Conservation (phyloP, 2,329 filamentous ascomycete species). For the Penicillium sp. region DNA sequence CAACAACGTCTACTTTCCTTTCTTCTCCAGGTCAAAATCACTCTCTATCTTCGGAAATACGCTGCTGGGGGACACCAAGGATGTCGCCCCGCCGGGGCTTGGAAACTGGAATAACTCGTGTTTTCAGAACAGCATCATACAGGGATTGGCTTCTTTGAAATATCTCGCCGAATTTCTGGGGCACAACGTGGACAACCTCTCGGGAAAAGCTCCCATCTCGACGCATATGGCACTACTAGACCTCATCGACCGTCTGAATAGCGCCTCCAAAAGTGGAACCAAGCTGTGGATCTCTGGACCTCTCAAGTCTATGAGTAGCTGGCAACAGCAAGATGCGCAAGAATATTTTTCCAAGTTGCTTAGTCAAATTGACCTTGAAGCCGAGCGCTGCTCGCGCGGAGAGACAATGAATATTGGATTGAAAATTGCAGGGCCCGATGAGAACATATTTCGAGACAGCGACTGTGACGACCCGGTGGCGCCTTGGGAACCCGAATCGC, state of each 20-base stretch:
- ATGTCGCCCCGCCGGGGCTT: slow-evolving; percentile 57
- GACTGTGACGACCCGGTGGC: slow-evolving; percentile 6
- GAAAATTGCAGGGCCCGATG: slow-evolving; percentile 34
- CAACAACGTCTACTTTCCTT: slow-evolving; percentile 56
- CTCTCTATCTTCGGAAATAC: slow-evolving; percentile 54
- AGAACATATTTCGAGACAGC: slow-evolving; percentile 30
- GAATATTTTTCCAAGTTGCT: slow-evolving; percentile 93
- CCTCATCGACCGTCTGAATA: slow-evolving; percentile 68
- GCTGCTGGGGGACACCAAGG: slow-evolving; percentile 32
- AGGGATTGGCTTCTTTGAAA: slow-evolving; percentile 73
- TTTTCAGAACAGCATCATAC: slow-evolving; percentile 95
- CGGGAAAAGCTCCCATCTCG: slow-evolving; percentile 36
- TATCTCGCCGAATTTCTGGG: slow-evolving; percentile 66
- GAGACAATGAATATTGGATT: slow-evolving; percentile 45
- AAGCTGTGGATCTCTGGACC: slow-evolving; percentile 78
- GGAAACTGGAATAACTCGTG: slow-evolving; percentile 95
- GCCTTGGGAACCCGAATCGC: slow-evolving; percentile 12
- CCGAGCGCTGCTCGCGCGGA: slow-evolving; percentile 51
- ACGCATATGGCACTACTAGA: slow-evolving; percentile 58
- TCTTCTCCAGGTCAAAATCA: slow-evolving; percentile 55
- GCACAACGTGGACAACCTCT: slow-evolving; percentile 37
- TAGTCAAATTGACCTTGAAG: slow-evolving; percentile 78
- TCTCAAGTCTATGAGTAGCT: slow-evolving; percentile 89
- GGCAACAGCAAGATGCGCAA: slow-evolving; percentile 95
- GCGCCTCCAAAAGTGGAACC: slow-evolving; percentile 66